These are phyloP conservation scores for Fomitopsis pinicola DNA, from an alignment of 1,284 basidiomycete genomes.

Conservation along the genomic window DNA sequence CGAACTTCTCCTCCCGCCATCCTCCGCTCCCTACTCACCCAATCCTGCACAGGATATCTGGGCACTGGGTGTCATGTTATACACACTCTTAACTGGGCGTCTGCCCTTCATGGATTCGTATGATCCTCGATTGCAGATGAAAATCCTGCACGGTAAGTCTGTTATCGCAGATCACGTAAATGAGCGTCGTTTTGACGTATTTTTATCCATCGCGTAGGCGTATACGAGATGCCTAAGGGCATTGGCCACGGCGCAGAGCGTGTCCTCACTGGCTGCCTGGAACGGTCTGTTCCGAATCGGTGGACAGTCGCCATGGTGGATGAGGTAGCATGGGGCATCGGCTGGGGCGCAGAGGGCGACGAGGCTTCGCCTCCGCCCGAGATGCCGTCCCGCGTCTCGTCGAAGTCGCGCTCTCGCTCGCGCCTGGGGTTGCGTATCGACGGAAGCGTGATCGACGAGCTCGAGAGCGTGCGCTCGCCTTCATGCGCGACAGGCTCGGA, in stretches of 20 bases:
- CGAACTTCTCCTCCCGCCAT: conserved; percentile 54
- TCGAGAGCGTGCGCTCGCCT: conserved; percentile 17
- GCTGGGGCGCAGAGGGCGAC: conserved; percentile 59
- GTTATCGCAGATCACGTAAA: not conserved
- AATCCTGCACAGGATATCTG: conserved; percentile 87
- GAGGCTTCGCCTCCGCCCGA: conserved; percentile 25
- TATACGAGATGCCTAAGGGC: conserved; percentile 50
- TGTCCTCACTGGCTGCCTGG: conserved; percentile 73
- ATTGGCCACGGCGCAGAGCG: conserved; percentile 70
- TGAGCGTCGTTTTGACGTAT: not conserved
- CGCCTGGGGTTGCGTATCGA: conserved; percentile 13
- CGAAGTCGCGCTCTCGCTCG: conserved; percentile 20
- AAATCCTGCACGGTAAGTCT: conserved; percentile 77
- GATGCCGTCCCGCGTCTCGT: conserved; percentile 10
- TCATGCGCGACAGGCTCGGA: conserved; percentile 16
- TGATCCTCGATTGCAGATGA: conserved; percentile 87
- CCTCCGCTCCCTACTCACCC: conserved; percentile 29
- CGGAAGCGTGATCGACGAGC: conserved; percentile 20
- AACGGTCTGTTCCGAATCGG: conserved; percentile 50
- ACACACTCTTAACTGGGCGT: conserved; percentile 74
- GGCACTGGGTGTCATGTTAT: conserved; percentile 88
- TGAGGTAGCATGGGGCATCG: conserved; percentile 76
- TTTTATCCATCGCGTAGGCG: conserved; percentile 36
- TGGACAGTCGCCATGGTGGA: conserved; percentile 78
- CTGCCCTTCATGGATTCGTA: conserved; percentile 86